A percentile compares a stretch with the other conserved stretches of the same genome.
phyloP scores from a whole-genome alignment of 2,329 filamentous ascomycete genomes.

The Metarhizium anisopliae region DNA sequence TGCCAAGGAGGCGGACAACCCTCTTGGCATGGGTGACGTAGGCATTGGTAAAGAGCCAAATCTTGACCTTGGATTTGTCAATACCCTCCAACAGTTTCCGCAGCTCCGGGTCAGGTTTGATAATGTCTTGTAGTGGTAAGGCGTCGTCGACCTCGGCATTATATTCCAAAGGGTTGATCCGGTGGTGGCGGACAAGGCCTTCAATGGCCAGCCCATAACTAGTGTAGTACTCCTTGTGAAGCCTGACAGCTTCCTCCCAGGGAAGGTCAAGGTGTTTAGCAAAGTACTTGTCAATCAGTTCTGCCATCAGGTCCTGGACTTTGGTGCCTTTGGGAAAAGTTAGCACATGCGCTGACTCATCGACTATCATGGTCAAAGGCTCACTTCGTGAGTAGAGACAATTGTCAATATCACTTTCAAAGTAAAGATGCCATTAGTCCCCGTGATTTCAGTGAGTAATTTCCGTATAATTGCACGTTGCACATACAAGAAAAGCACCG shows the following conservation, averaged over 20 bases:
- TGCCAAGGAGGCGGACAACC: slow-evolving; percentile 69
- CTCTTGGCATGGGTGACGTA: slow-evolving; percentile 81
- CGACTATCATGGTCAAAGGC: slow-evolving; percentile 14
- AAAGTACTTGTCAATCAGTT: slow-evolving; percentile 63
- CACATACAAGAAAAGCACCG: slow-evolving; percentile 34
- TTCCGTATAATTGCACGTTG: background rate
- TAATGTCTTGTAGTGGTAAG: slow-evolving; percentile 73
- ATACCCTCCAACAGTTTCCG: slow-evolving; percentile 72
- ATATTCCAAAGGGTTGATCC: slow-evolving; percentile 92
- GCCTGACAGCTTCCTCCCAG: slow-evolving; percentile 67
- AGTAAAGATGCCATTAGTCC: background rate
- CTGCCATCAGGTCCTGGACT: slow-evolving; percentile 82
- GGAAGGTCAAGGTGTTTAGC: slow-evolving; percentile 63
- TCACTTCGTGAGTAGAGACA: slow-evolving; percentile 86
- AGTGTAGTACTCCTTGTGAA: slow-evolving; percentile 89
- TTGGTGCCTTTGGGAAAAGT: slow-evolving; percentile 46
- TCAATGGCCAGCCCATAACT: slow-evolving; percentile 97
- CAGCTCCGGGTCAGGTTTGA: slow-evolving; percentile 68
- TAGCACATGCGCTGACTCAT: slow-evolving; percentile 3
- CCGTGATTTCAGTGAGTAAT: background rate
- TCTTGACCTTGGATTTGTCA: slow-evolving; percentile 71
- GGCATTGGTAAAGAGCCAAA: slow-evolving; percentile 96
- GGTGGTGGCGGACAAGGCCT: slow-evolving; percentile 84
- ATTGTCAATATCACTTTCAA: slow-evolving; percentile 90
- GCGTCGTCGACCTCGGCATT: slow-evolving; percentile 93